Evolutionary conservation across 1,139 yeast species (phyloP).

Genomic region (Debaryomycetaceae sp.): DNA sequence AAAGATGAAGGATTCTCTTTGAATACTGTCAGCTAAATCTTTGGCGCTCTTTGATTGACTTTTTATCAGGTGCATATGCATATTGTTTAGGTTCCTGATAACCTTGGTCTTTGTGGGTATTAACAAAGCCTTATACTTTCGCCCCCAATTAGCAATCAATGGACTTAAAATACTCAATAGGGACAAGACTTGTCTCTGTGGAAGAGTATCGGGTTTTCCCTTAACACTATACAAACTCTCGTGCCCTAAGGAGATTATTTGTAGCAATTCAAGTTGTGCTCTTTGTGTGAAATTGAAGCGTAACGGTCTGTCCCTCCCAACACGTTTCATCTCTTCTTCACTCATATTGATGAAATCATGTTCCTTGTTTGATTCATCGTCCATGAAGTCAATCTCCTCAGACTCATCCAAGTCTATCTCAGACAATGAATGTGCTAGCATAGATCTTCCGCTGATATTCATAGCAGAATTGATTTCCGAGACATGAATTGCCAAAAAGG

Average conservation of each 20-base stretch:
- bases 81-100: slow-evolving; percentile 22
- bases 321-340: slow-evolving; percentile 34
- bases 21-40: slow-evolving; percentile 45
- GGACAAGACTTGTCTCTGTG: slow-evolving; percentile 67
- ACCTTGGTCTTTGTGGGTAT: slow-evolving; percentile 40
- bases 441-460: slow-evolving; percentile 65
- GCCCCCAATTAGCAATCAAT: slow-evolving; percentile 73
- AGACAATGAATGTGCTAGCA: slow-evolving; percentile 63
- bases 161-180: slow-evolving; percentile 73
- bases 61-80: slow-evolving; percentile 29
- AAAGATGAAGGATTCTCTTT: slow-evolving; percentile 68
- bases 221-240: slow-evolving; percentile 73
- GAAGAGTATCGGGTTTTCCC: slow-evolving; percentile 50
- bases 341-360: slow-evolving; percentile 29
- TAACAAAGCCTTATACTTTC: slow-evolving; percentile 55
- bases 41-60: slow-evolving; percentile 35
- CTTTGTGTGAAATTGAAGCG: slow-evolving; percentile 61
- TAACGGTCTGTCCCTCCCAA: slow-evolving; percentile 23
- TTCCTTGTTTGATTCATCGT: slow-evolving; percentile 25
- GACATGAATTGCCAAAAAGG: slow-evolving; percentile 78
- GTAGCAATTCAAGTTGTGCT: slow-evolving; percentile 76
- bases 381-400: slow-evolving; percentile 28
- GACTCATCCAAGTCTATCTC: slow-evolving; percentile 58
- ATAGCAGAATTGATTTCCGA: slow-evolving; percentile 77
- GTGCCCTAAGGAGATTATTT: slow-evolving; percentile 78